Percentiles rank a stretch among this genome's conserved stretches.
Conservation (phyloP, 2,329 filamentous ascomycete genomes). For the Mollisia scopiformis region DNA sequence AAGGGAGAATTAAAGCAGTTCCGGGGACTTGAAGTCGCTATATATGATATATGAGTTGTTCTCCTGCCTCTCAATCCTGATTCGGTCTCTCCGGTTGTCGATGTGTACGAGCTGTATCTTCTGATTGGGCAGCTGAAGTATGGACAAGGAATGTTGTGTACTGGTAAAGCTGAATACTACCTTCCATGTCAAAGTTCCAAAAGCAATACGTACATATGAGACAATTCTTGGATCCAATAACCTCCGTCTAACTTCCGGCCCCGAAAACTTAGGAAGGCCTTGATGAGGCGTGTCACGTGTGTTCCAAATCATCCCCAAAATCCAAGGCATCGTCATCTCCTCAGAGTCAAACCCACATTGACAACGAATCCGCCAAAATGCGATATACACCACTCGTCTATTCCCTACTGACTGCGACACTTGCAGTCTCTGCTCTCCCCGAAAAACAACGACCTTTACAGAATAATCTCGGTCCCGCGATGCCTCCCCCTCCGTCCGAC, state of each 20-base stretch:
- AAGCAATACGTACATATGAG: background rate
- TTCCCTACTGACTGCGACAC: constrained; percentile 19
- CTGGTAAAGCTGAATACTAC: background rate
- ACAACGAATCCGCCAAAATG: constrained; percentile 21
- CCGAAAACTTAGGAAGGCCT: too few relatives aligned
- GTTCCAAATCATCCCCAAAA: background rate
- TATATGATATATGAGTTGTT: background rate
- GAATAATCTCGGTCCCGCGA: constrained; percentile 29
- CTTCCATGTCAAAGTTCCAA: background rate
- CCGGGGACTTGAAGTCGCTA: background rate
- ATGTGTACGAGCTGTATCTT: background rate
- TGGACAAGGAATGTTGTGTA: background rate
- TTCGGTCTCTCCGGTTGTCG: background rate
- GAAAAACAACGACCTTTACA: constrained; percentile 21
- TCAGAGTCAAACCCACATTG: background rate
- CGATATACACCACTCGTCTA: constrained; percentile 17
- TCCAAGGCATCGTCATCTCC: constrained; percentile 8
- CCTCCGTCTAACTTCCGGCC: background rate
- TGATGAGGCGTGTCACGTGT: too few relatives aligned
- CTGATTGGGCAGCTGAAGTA: background rate
- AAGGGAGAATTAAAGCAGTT: background rate
- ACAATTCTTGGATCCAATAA: background rate
- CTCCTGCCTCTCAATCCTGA: background rate
- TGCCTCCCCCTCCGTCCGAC: constrained; percentile 24
- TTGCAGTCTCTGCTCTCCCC: constrained; percentile 15